Base-by-base conservation (phyloP, 2,329 filamentous ascomycete species). In the Pyrenochaeta sp. region DNA sequence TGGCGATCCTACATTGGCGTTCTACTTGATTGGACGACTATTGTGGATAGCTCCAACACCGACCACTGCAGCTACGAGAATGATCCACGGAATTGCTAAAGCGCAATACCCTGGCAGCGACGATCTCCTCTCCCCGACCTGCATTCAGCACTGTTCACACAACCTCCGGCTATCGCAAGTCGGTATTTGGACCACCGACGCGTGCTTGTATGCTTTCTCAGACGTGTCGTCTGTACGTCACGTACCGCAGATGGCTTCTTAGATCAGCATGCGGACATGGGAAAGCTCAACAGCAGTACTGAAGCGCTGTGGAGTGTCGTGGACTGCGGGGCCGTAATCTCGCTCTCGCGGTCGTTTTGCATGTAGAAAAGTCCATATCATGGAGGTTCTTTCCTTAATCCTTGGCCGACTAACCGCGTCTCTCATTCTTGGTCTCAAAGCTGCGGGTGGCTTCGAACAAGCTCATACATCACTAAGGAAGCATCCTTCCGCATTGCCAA, bases 401-500 rank as follows among this genome's bases (percentile, higher is more conserved):
- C 10, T 15, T 27, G 19, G 40, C 40, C 22, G 19, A 10, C 40
- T 43, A 43, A 43, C 22, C 13, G 22, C 3, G 15, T 25, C 12
- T 19, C 7, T 42, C n/a, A 22, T 24, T 9, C 9, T 40, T 9
- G 28, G 27, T 27, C 12, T 46, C 13, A 10, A 50, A 36, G 32
- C 34, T 40, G 40, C 40, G 40, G 34, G 30, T 22, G 25, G 25
- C 22, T 37, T n/a, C 34, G 40, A 47, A 39, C 25, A 52, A 52
- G 48, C 54, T 51, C 15, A 9, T 39, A 27, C 30, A 30, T 15
- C 42, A 47, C 50, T 34, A 53, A 53, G 32, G 34, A 28, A 42
- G 28, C 10, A 39, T 34, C 25, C 15, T 19, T 44, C 53, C 24
- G 40, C 32, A 45, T 55, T 28, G 43, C 43, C 50, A 62, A 57